Conservation (phyloP, 495 filamentous ascomycete species). For the Polyplosphaeria fusca region DNA sequence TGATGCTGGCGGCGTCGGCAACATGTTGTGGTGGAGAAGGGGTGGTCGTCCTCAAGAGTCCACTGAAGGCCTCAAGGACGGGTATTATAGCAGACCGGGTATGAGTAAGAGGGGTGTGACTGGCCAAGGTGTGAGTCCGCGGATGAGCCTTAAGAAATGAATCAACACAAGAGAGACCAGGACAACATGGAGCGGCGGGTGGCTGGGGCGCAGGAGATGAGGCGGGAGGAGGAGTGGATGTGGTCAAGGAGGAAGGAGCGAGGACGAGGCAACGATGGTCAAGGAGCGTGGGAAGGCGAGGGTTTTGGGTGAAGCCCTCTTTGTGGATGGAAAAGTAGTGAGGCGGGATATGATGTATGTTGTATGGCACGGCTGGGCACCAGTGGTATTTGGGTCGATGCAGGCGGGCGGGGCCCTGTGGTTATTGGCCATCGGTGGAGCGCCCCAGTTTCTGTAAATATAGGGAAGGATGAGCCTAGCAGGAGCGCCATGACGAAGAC, state of each 20-base stretch:
- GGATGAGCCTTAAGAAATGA: slow-evolving; percentile 13
- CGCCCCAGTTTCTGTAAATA: slow-evolving; percentile 25
- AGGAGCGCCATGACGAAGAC: slow-evolving; percentile 28
- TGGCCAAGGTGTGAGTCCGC: slow-evolving; percentile 17
- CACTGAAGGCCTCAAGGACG: slow-evolving; percentile 39
- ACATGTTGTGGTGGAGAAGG: slow-evolving; percentile 41
- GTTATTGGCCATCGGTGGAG: slow-evolving; percentile 24
- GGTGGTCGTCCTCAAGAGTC: slow-evolving; percentile 29
- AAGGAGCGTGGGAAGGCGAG: slow-evolving; percentile 28
- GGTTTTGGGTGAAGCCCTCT: too few species aligned
- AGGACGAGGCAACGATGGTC: background rate
- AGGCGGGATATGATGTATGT: slow-evolving; percentile 35
- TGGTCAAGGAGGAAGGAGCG: slow-evolving; percentile 1
- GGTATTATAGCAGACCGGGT: slow-evolving; percentile 13
- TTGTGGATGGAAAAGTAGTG: too few species aligned
- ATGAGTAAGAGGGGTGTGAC: background rate
- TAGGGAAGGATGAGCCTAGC: slow-evolving; percentile 34
- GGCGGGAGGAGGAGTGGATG: slow-evolving; percentile 9
- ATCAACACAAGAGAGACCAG: slow-evolving; percentile 31
- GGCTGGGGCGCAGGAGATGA: background rate
- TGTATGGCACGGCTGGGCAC: slow-evolving; percentile 24
- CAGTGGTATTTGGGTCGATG: slow-evolving; percentile 8
- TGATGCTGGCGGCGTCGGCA: slow-evolving; percentile 62
- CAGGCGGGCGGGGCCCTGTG: slow-evolving; percentile 1
- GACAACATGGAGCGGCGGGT: slow-evolving; percentile 11